Conservation (phyloP, 768 basidiomycete genomes). For the Tulasnella sp. region DNA sequence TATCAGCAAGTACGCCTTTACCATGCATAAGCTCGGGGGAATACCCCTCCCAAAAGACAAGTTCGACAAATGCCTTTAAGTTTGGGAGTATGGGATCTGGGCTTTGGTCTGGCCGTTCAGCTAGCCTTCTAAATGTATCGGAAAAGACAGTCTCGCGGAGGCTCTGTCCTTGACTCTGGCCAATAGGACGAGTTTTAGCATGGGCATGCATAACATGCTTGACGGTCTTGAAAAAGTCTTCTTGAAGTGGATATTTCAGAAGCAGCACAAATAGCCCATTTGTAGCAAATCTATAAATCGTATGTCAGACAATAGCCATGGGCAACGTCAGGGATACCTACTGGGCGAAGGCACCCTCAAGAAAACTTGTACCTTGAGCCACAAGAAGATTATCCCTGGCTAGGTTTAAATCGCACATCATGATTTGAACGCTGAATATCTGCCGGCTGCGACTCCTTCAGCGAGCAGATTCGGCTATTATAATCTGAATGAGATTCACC, state of each 20-base stretch:
- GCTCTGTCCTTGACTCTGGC: slow-evolving; percentile 31
- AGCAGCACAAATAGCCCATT: slow-evolving; percentile 47
- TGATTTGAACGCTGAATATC: slow-evolving; percentile 38
- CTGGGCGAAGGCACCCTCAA: slow-evolving; percentile 41
- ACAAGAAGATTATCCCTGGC: slow-evolving; percentile 48
- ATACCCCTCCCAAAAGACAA: slow-evolving; percentile 44
- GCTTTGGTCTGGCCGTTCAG: slow-evolving; percentile 37
- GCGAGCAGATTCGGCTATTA: neutral
- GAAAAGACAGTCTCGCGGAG: slow-evolving; percentile 30
- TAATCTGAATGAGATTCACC: slow-evolving; percentile 31
- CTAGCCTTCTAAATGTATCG: slow-evolving; percentile 39
- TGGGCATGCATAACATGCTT: slow-evolving; percentile 4
- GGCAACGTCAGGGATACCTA: slow-evolving; percentile 22
- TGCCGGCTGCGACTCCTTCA: slow-evolving; percentile 31
- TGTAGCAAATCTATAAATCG: slow-evolving; percentile 37
- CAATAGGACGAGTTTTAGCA: neutral
- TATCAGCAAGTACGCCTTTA: slow-evolving; percentile 27
- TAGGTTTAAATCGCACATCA: slow-evolving; percentile 37
- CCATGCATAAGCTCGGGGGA: slow-evolving; percentile 44
- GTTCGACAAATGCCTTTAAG: slow-evolving; percentile 43
- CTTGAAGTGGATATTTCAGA: slow-evolving; percentile 31
- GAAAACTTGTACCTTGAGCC: slow-evolving; percentile 43
- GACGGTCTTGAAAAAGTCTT: neutral
- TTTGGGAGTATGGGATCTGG: slow-evolving; percentile 38
- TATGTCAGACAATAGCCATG: neutral